Conservation (phyloP, 345 rosid genomes). For the Pistacia vera region DNA sequence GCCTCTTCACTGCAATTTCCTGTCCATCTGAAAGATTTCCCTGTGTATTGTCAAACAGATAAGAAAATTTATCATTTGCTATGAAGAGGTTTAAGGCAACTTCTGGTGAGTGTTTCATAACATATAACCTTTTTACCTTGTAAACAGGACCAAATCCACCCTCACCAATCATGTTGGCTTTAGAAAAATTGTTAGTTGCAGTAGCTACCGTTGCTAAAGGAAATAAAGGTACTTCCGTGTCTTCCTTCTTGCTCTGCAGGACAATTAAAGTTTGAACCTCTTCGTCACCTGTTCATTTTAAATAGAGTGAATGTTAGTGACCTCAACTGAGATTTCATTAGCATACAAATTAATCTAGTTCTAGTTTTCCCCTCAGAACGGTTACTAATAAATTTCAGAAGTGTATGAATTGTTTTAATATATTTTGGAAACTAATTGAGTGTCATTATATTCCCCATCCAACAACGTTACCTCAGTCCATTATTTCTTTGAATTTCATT, state of each 20-base stretch:
- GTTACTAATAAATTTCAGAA: background rate
- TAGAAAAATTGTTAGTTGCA: constrained; percentile 38
- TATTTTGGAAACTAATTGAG: no score
- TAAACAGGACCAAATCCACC: constrained; percentile 54
- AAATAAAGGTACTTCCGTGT: constrained; percentile 29
- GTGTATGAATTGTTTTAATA: background rate
- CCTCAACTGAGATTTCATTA: background rate
- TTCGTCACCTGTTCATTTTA: background rate
- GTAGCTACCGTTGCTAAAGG: constrained; percentile 24
- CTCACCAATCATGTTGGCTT: constrained; percentile 32
- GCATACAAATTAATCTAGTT: no score
- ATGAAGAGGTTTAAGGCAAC: background rate
- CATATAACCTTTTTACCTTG: background rate
- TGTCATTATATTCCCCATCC: no score
- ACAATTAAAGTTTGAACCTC: background rate
- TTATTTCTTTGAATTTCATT: no score
- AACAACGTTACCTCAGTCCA: no score
- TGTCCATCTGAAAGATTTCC: no score
- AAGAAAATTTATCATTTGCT: background rate
- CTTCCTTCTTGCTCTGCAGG: constrained; percentile 5
- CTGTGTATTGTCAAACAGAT: background rate
- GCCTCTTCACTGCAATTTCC: no score
- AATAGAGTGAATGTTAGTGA: background rate
- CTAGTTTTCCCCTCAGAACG: background rate
- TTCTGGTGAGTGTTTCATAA: background rate